These are phyloP conservation scores for Ophiostoma pallidulum DNA, from an alignment of 2,329 filamentous ascomycete genomes.

Conservation along the genomic window DNA sequence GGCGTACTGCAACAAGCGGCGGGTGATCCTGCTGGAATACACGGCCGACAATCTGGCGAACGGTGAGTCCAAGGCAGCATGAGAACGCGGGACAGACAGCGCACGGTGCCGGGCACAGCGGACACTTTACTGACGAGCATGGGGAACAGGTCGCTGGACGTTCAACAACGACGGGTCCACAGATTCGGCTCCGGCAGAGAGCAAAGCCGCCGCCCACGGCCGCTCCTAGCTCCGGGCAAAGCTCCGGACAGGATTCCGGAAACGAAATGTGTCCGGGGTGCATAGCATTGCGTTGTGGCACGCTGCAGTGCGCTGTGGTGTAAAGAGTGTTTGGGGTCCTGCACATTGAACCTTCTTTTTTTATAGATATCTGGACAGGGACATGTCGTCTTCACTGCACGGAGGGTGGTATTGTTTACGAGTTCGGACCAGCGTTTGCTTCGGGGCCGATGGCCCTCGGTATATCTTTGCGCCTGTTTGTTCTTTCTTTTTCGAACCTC, in stretches of 20 bases:
- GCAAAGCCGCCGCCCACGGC: neutral
- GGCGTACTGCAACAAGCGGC: slow-evolving; percentile 85
- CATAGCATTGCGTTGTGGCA: no score
- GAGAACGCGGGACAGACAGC: neutral
- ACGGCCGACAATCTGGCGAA: slow-evolving; percentile 87
- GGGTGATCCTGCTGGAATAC: slow-evolving; percentile 81
- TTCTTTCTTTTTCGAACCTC: neutral
- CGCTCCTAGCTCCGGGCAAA: no score
- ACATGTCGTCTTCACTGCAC: neutral
- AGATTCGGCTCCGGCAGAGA: neutral
- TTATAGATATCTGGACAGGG: no score
- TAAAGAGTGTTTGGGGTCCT: no score
- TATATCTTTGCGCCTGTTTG: neutral
- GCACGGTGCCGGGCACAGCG: neutral
- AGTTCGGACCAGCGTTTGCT: neutral
- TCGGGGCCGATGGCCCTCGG: neutral
- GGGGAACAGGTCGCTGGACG: slow-evolving; percentile 12
- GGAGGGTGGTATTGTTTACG: neutral
- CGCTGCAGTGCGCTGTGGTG: no score
- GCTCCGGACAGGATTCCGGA: no score
- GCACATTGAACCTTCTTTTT: neutral
- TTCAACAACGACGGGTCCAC: slow-evolving; percentile 10
- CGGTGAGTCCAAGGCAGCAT: slow-evolving; percentile 44
- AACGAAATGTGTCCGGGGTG: no score
- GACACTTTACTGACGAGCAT: neutral